A percentile compares a stretch with the other conserved stretches of the same genome.
phyloP scores from a whole-genome alignment of 2,329 filamentous ascomycete genomes.

The Davidsoniella virescens region DNA sequence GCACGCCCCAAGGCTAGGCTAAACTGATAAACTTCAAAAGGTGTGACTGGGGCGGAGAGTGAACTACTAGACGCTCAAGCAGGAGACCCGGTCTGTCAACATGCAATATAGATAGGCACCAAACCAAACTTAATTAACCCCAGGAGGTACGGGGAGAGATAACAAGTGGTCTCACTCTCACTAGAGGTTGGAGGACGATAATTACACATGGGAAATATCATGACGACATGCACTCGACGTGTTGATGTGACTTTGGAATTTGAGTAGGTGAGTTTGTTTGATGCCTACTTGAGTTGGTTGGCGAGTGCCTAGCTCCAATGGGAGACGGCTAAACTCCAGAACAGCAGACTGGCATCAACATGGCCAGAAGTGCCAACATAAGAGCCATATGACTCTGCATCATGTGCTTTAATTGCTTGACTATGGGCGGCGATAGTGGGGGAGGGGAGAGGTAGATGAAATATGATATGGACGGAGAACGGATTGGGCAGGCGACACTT shows the following conservation, averaged over 20 bases:
- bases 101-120: not conserved
- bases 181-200: not conserved
- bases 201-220: too few relatives aligned
- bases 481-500: conserved; percentile 1
- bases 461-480: not conserved
- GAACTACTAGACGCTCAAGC: not conserved
- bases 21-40: conserved; percentile 6
- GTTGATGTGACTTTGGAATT: too few relatives aligned
- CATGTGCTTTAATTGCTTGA: not conserved
- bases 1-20: conserved; percentile 12
- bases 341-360: not conserved
- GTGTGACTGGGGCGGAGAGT: not conserved
- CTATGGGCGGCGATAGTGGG: not conserved
- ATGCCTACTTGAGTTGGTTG: too few relatives aligned
- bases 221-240: too few relatives aligned
- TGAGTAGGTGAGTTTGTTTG: too few relatives aligned
- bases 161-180: conserved; percentile 8
- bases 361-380: too few relatives aligned
- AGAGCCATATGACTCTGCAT: not conserved
- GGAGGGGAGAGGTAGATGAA: not conserved
- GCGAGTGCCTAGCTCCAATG: not conserved
- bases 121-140: not conserved
- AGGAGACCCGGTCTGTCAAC: not conserved
- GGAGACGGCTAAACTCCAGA: not conserved
- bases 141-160: not conserved